Base-by-base conservation (phyloP, 2,329 filamentous ascomycete genomes). In the Didymosphaeria variabile region DNA sequence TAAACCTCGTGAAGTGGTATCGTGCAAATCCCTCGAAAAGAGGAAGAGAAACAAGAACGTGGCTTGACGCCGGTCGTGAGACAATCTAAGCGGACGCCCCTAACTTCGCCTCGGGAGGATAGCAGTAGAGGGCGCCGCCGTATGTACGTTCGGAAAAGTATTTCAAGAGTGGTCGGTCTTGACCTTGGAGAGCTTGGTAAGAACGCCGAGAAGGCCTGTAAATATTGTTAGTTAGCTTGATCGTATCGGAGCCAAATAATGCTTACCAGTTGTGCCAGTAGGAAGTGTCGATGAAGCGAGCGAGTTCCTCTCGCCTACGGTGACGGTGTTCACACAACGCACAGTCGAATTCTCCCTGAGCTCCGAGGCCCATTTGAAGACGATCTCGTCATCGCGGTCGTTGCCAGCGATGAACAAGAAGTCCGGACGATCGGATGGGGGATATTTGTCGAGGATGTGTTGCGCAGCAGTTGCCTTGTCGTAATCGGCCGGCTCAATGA, bases 361-460 rank as follows among this genome's bases (percentile, higher is more conserved):
- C 52, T 87, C 84, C 79, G 97, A 97, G 19, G 94, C 95, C 94
- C 95, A 98, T 64, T 90, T 90, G 81, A 97, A 98, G 21, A 97
- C 91, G 69, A 92, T 91, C 75, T 98, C 94, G 67, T 98, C 95
- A 69, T 97, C 94, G 34, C 94, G 89, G 45, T 94, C 93, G 72
- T 97, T 94, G 40, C 94, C 94, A 36, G 94, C 87, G 7, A 97
- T 91, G 81, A 97, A 88, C 59, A 98, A 79, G 77, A 97, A 98
- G 74, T 97, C 93, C 0, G 93, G 58, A 23, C 70, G 70, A 10
- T 65, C 60, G 0, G 65, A 36, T 34, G 69, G 63, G 13, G 59
- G 57, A 21, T 80, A 72, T 38, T 72, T 72, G 57, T 88, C 85
- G 76, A 92, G 91, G 50, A 97, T 90, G 67, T 88, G 86, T 70